These are phyloP conservation scores for Domatiomyces catenatus DNA, from an alignment of 2,329 filamentous ascomycete genomes.

Conservation along the genomic window DNA sequence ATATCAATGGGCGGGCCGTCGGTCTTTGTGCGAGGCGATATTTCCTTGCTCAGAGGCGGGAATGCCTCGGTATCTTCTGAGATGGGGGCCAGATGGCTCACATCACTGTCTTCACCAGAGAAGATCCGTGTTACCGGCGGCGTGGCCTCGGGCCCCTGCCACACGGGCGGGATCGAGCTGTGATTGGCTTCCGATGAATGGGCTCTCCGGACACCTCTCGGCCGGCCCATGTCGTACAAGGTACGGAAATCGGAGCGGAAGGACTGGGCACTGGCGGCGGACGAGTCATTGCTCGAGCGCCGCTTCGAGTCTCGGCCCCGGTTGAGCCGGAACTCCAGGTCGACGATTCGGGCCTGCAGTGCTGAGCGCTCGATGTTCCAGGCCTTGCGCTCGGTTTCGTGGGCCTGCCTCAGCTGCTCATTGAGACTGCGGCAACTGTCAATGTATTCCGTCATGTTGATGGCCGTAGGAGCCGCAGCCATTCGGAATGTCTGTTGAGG, in stretches of 20 bases:
- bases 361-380: conserved; percentile 31
- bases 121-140: conserved; percentile 30
- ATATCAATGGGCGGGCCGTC: conserved; percentile 24
- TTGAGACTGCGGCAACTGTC: conserved; percentile 29
- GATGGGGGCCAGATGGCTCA: conserved; percentile 18
- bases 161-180: conserved; percentile 22
- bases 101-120: conserved; percentile 19
- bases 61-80: conserved; percentile 22
- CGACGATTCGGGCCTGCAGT: conserved; percentile 26
- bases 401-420: conserved; percentile 26
- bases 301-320: conserved; percentile 12
- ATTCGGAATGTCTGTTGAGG: conserved; percentile 12
- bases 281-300: conserved; percentile 16
- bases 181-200: conserved; percentile 6
- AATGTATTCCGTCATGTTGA: conserved; percentile 25
- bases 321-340: conserved; percentile 25
- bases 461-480: conserved; percentile 10
- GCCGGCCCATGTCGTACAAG: conserved; percentile 1
- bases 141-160: conserved; percentile 29
- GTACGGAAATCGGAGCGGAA: conserved; percentile 12
- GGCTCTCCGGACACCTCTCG: background rate
- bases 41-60: conserved; percentile 23
- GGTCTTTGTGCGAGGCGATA: conserved; percentile 19
- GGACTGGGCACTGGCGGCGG: conserved; percentile 9
- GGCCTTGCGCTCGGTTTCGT: conserved; percentile 28